A percentile compares a stretch with the other conserved stretches of the same genome.
phyloP scores from a whole-genome alignment of 1,284 basidiomycete genomes.

The Ceratorhiza oryzae-sativae region DNA sequence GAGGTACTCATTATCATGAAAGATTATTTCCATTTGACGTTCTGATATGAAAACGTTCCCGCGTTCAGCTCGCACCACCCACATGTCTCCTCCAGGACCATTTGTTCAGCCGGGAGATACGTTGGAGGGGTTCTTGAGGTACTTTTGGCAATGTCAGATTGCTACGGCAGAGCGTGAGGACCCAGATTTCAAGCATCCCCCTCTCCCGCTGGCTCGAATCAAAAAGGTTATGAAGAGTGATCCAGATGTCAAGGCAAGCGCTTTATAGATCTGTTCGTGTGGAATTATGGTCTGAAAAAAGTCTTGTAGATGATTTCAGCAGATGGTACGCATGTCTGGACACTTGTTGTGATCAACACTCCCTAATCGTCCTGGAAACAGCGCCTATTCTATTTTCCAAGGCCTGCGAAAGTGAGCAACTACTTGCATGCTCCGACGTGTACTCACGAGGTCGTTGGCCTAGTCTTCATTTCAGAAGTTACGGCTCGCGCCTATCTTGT shows the following conservation, averaged over 20 bases:
- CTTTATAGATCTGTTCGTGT: not conserved
- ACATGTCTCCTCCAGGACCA: conserved; percentile 48
- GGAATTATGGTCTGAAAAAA: not conserved
- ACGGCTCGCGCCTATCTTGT: conserved; percentile 93
- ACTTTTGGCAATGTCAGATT: conserved; percentile 86
- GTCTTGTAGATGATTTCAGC: conserved; percentile 88
- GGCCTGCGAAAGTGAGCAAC: conserved; percentile 89
- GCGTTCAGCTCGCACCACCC: not conserved
- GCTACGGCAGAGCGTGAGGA: conserved; percentile 81
- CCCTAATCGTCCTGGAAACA: conserved; percentile 33
- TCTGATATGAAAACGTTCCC: not conserved
- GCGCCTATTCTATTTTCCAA: conserved; percentile 95
- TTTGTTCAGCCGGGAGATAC: conserved; percentile 76
- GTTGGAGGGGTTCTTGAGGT: conserved; percentile 75
- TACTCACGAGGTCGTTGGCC: conserved; percentile 18
- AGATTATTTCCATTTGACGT: not conserved
- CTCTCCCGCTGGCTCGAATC: conserved; percentile 87
- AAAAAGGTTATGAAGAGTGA: conserved; percentile 99
- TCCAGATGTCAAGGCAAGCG: conserved; percentile 87
- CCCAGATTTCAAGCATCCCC: conserved; percentile 84
- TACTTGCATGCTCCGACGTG: not conserved
- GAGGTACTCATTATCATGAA: not conserved
- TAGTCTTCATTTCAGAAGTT: conserved; percentile 94
- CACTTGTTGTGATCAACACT: not conserved
- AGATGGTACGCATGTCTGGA: conserved; percentile 66